These are phyloP conservation scores for Fusarium continuum DNA, from an alignment of 2,329 filamentous ascomycete genomes.

Conservation along the genomic window DNA sequence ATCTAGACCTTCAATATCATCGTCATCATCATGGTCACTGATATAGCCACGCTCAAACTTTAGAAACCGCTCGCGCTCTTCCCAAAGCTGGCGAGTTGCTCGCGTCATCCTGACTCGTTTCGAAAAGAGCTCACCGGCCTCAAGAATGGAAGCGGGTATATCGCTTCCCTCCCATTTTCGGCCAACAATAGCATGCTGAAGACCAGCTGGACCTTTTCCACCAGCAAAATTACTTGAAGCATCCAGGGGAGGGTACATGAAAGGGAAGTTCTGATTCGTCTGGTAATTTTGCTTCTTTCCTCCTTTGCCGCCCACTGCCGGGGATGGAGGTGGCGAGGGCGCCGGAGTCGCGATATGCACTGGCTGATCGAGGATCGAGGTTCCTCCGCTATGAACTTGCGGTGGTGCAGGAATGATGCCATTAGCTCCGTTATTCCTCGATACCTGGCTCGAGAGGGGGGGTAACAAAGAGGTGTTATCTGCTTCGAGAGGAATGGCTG, in stretches of 20 bases:
- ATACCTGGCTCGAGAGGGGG: conserved; percentile 79
- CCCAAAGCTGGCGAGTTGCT: conserved; percentile 92
- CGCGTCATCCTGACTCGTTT: conserved; percentile 90
- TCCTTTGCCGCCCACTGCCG: conserved; percentile 84
- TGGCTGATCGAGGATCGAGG: conserved; percentile 91
- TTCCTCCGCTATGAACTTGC: conserved; percentile 64
- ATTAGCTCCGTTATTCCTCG: conserved; percentile 66
- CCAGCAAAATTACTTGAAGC: conserved; percentile 88
- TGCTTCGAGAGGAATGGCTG: conserved; percentile 83
- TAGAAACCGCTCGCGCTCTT: conserved; percentile 89
- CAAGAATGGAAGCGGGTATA: conserved; percentile 91
- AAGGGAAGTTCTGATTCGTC: conserved; percentile 98
- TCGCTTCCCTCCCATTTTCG: conserved; percentile 93
- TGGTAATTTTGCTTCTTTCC: conserved; percentile 99
- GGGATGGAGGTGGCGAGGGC: conserved; percentile 93
- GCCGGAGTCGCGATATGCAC: conserved; percentile 99
- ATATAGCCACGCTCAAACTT: conserved; percentile 93
- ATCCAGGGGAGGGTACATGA: conserved; percentile 94
- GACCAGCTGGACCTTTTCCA: conserved; percentile 83
- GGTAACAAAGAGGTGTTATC: conserved; percentile 93
- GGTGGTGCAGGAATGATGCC: conserved; percentile 68
- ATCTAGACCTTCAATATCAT: conserved; percentile 59
- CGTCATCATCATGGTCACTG: conserved; percentile 56
- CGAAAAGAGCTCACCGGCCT: conserved; percentile 92
- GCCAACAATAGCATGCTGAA: conserved; percentile 82